Evolutionary conservation across 2,329 filamentous ascomycete genomes (phyloP).

Genomic region (Penicillium sp.): DNA sequence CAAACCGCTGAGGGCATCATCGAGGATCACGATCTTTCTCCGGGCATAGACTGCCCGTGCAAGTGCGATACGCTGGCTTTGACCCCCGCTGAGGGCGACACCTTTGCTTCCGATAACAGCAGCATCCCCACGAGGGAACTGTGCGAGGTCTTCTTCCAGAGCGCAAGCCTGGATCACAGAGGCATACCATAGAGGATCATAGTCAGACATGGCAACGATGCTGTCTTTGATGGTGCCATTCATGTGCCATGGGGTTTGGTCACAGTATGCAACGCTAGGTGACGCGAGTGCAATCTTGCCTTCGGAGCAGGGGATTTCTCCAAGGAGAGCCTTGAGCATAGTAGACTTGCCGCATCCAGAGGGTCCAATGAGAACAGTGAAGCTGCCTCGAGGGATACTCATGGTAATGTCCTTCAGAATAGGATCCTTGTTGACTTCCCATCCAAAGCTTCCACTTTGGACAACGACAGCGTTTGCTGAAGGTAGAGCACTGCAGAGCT

Average conservation of each 20-base stretch:
- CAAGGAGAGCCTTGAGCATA: conserved; percentile 46
- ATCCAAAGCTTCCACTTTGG: conserved; percentile 48
- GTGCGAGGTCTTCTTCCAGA: conserved; percentile 39
- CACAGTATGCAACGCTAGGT: conserved; percentile 40
- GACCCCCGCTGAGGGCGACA: conserved; percentile 52
- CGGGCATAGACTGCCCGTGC: conserved; percentile 53
- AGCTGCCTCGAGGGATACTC: conserved; percentile 41
- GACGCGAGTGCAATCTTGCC: conserved; percentile 36
- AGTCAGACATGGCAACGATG: conserved; percentile 37
- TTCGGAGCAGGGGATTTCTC: conserved; percentile 38
- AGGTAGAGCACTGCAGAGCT: conserved; percentile 12
- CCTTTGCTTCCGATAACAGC: conserved; percentile 53
- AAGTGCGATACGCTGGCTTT: conserved; percentile 54
- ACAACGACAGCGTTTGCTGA: conserved; percentile 38
- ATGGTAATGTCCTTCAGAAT: conserved; percentile 43
- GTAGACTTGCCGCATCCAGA: conserved; percentile 55
- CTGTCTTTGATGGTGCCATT: conserved; percentile 43
- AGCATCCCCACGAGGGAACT: conserved; percentile 42
- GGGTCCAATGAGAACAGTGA: conserved; percentile 51
- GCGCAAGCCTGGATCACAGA: conserved; percentile 38
- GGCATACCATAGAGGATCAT: conserved; percentile 39
- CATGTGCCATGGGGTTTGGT: conserved; percentile 42
- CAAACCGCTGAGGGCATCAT: conserved; percentile 53
- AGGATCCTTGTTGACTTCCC: conserved; percentile 44
- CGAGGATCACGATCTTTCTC: conserved; percentile 48